Conservation (phyloP, 495 filamentous ascomycete genomes). For the Cladorrhinum samala region DNA sequence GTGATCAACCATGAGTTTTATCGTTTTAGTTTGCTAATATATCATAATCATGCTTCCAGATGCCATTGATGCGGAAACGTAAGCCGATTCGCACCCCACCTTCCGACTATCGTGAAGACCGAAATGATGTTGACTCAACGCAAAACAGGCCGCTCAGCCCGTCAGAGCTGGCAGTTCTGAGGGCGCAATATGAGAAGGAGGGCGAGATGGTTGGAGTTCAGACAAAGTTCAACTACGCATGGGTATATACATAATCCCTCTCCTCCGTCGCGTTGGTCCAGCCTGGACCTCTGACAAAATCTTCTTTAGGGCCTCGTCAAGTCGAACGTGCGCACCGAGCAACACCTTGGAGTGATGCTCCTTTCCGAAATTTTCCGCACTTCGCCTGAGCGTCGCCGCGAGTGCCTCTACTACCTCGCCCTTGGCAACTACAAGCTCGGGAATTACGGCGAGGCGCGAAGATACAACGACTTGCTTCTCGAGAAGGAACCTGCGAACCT, state of each 20-base stretch:
- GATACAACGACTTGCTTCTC: constrained; percentile 88
- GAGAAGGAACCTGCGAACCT: constrained; percentile 85
- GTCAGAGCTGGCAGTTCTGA: constrained; percentile 83
- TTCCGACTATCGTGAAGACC: too few species aligned
- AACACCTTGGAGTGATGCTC: constrained; percentile 90
- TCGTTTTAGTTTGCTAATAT: constrained; percentile 12
- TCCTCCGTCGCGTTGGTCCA: neutral
- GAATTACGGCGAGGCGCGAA: constrained; percentile 88
- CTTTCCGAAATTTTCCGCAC: constrained; percentile 95
- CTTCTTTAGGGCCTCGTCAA: constrained; percentile 79
- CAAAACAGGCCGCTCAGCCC: constrained; percentile 69
- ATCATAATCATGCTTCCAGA: constrained; percentile 48
- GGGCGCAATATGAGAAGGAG: constrained; percentile 91
- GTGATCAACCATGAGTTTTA: too few species aligned
- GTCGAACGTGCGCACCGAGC: constrained; percentile 71
- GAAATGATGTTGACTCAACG: constrained; percentile 2
- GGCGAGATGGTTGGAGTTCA: constrained; percentile 93
- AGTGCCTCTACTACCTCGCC: constrained; percentile 96
- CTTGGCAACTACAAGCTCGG: constrained; percentile 97
- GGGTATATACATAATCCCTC: constrained; percentile 51
- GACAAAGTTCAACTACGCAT: constrained; percentile 99
- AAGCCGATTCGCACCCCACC: constrained; percentile 13
- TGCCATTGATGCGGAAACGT: constrained; percentile 97
- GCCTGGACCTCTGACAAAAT: neutral
- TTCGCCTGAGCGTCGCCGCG: constrained; percentile 82